Evolutionary conservation across 179 eudicot genomes (phyloP).

Genomic region (Pouteria campechiana): DNA sequence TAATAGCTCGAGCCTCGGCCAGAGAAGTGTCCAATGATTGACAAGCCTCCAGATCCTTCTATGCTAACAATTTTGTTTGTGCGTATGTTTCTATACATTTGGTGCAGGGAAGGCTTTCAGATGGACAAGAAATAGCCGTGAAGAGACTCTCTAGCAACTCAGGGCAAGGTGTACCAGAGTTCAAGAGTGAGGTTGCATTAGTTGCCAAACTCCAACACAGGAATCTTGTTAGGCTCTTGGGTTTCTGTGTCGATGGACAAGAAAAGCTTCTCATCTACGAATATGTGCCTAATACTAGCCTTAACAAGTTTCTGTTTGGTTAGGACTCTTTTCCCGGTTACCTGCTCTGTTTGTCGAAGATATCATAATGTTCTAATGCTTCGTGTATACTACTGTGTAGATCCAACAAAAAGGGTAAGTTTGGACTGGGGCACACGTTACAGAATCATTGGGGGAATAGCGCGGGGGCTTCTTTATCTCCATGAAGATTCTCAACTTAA

Average conservation of each 20-base stretch:
- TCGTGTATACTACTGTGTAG: constrained; percentile 1
- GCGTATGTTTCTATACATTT: too few relatives aligned
- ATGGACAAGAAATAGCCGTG: constrained; percentile 22
- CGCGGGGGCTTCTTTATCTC: constrained; percentile 33
- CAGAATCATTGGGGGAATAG: constrained; percentile 27
- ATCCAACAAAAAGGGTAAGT: constrained; percentile 7
- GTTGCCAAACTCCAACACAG: constrained; percentile 19
- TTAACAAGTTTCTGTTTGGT: constrained; percentile 21
- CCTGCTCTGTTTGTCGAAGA: neutral
- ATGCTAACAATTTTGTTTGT: too few relatives aligned
- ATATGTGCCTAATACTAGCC: constrained; percentile 22
- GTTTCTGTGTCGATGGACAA: constrained; percentile 7
- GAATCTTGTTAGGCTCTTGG: constrained; percentile 20
- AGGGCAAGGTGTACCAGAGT: constrained; percentile 15
- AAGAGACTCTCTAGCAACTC: constrained; percentile 12
- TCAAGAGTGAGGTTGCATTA: constrained; percentile 12
- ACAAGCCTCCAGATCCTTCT: too few relatives aligned
- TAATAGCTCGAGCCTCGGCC: too few relatives aligned
- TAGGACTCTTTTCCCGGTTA: neutral
- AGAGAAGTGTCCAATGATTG: too few relatives aligned
- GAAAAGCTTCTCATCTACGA: constrained; percentile 34
- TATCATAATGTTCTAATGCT: neutral
- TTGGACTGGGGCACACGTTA: constrained; percentile 25
- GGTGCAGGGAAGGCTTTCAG: constrained; percentile 11
- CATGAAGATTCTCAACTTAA: constrained; percentile 35